A percentile compares a stretch with the other conserved stretches of the same genome.
These are phyloP conservation scores for Copromyces sp. DNA, from an alignment of 495 filamentous ascomycete genomes.

Conservation along the genomic window DNA sequence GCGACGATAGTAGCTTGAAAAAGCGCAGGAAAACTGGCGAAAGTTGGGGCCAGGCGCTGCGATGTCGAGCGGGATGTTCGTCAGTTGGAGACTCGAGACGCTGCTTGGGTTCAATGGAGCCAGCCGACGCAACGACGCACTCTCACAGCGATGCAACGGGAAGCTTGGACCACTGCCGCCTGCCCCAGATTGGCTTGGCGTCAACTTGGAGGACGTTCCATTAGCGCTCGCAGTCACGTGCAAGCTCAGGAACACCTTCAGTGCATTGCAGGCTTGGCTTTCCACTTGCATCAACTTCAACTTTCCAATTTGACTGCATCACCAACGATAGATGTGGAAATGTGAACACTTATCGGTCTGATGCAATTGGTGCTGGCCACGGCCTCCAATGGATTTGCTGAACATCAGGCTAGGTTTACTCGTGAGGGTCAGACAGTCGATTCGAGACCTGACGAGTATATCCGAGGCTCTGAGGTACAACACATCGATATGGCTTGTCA, in stretches of 20 bases:
- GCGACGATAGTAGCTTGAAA: not conserved
- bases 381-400: not conserved
- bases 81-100: not conserved
- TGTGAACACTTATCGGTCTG: not conserved
- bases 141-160: not conserved
- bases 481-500: not conserved
- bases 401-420: not conserved
- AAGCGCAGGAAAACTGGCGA: not conserved
- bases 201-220: not conserved
- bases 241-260: not conserved
- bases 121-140: not conserved
- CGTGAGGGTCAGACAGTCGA: no score
- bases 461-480: not conserved
- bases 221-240: not conserved
- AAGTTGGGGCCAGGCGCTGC: not conserved
- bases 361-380: not conserved
- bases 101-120: not conserved
- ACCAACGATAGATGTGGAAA: not conserved
- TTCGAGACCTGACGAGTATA: no score
- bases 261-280: not conserved
- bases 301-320: not conserved
- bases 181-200: not conserved
- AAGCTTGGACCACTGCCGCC: not conserved
- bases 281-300: not conserved
- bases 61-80: not conserved